Conservation (phyloP, 495 filamentous ascomycete genomes). For the Trichoderma gamsii region DNA sequence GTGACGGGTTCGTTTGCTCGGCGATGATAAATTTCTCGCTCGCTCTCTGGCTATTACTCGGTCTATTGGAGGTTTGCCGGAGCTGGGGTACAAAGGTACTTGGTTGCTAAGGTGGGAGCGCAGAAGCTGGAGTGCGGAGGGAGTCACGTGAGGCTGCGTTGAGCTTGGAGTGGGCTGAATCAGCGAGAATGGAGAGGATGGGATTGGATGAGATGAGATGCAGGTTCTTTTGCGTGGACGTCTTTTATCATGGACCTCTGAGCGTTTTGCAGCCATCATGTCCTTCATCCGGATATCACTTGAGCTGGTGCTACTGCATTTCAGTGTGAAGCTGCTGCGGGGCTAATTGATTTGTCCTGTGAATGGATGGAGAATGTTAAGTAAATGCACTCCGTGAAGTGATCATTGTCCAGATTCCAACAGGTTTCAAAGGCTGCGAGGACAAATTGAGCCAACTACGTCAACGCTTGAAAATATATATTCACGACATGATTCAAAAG, state of each 20-base stretch:
- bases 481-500: background rate
- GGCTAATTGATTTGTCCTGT: too few relatives aligned
- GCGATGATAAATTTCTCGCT: slow-evolving; percentile 15
- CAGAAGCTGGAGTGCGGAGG: background rate
- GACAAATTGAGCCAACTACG: background rate
- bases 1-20: background rate
- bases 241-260: too few relatives aligned
- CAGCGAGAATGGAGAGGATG: background rate
- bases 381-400: too few relatives aligned
- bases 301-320: too few relatives aligned
- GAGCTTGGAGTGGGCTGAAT: background rate
- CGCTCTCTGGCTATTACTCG: slow-evolving; percentile 8
- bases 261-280: too few relatives aligned
- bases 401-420: background rate
- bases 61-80: background rate
- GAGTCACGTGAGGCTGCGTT: background rate
- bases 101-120: background rate
- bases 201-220: background rate
- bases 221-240: background rate
- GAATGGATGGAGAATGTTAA: too few relatives aligned
- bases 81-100: slow-evolving; percentile 11
- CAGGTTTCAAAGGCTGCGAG: background rate
- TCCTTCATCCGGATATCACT: too few relatives aligned
- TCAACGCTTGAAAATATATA: background rate
- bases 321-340: too few relatives aligned